Conservation (phyloP, 768 basidiomycete genomes). For the Agrocybe praecox region DNA sequence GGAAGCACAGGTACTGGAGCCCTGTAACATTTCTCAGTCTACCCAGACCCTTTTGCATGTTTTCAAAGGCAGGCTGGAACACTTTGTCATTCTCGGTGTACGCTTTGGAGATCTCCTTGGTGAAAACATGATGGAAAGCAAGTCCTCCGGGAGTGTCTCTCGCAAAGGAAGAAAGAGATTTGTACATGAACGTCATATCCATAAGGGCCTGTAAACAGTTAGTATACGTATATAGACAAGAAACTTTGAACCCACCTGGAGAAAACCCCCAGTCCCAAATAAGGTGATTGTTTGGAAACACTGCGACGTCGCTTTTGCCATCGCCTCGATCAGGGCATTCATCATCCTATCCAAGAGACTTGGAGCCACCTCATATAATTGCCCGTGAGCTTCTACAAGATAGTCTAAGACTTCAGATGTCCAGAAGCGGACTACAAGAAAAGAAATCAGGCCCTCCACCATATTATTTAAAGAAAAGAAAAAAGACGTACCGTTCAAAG, state of each 20-base stretch:
- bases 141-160: slow-evolving; percentile 69
- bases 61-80: slow-evolving; percentile 81
- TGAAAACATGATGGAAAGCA: slow-evolving; percentile 88
- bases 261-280: slow-evolving; percentile 98
- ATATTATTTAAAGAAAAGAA: neutral
- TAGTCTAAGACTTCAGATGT: slow-evolving; percentile 86
- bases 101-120: slow-evolving; percentile 81
- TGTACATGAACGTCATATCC: slow-evolving; percentile 98
- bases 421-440: slow-evolving; percentile 75
- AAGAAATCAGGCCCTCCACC: neutral
- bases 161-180: slow-evolving; percentile 89
- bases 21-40: slow-evolving; percentile 88
- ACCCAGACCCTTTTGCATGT: slow-evolving; percentile 83
- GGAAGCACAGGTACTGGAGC: slow-evolving; percentile 94
- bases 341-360: slow-evolving; percentile 78
- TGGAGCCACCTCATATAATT: slow-evolving; percentile 79
- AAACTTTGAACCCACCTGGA: slow-evolving; percentile 60
- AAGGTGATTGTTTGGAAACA: slow-evolving; percentile 85
- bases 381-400: slow-evolving; percentile 89
- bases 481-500: slow-evolving; percentile 59
- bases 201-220: slow-evolving; percentile 74
- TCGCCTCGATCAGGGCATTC: slow-evolving; percentile 74
- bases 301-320: slow-evolving; percentile 77
- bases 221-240: neutral
- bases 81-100: slow-evolving; percentile 80